phyloP scores from a whole-genome alignment of 2,329 filamentous ascomycete species.

The Curvularia verruculosa region DNA sequence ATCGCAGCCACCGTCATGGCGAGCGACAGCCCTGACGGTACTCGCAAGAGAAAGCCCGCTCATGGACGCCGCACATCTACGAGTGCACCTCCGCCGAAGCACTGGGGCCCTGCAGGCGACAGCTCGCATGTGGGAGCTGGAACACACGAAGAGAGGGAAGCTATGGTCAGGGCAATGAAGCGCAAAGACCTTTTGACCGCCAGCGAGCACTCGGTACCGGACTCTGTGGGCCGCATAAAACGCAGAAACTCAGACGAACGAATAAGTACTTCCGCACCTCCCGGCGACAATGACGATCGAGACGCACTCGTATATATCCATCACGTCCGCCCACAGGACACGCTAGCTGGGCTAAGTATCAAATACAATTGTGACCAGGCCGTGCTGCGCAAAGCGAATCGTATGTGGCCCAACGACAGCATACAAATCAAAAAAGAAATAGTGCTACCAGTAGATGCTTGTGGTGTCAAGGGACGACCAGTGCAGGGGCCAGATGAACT shows the following conservation, averaged over 20 bases:
- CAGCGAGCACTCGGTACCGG: slow-evolving; percentile 49
- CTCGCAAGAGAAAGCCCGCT: slow-evolving; percentile 38
- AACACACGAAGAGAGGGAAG: slow-evolving; percentile 54
- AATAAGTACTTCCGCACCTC: slow-evolving; percentile 54
- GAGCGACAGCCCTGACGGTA: slow-evolving; percentile 39
- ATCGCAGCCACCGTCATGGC: slow-evolving; percentile 58
- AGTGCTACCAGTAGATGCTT: slow-evolving; percentile 86
- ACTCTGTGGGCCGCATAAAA: slow-evolving; percentile 61
- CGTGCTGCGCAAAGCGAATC: slow-evolving; percentile 83
- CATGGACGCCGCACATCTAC: slow-evolving; percentile 41
- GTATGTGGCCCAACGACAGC: slow-evolving; percentile 92
- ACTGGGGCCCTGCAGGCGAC: slow-evolving; percentile 56
- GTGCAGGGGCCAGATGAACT: slow-evolving; percentile 46
- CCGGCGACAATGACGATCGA: slow-evolving; percentile 65
- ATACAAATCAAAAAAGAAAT: slow-evolving; percentile 84
- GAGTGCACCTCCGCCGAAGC: slow-evolving; percentile 49
- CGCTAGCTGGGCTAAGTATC: slow-evolving; percentile 87
- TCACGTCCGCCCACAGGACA: slow-evolving; percentile 80
- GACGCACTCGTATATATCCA: slow-evolving; percentile 91
- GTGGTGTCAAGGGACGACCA: slow-evolving; percentile 76
- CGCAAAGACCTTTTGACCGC: slow-evolving; percentile 56
- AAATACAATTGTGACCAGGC: slow-evolving; percentile 87
- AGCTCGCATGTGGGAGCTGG: slow-evolving; percentile 52
- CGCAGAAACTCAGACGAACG: slow-evolving; percentile 71
- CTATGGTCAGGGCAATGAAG: slow-evolving; percentile 57